These are phyloP conservation scores for Triticum monococcum DNA, from an alignment of 176 grass and related monocot species.

Conservation along the genomic window DNA sequence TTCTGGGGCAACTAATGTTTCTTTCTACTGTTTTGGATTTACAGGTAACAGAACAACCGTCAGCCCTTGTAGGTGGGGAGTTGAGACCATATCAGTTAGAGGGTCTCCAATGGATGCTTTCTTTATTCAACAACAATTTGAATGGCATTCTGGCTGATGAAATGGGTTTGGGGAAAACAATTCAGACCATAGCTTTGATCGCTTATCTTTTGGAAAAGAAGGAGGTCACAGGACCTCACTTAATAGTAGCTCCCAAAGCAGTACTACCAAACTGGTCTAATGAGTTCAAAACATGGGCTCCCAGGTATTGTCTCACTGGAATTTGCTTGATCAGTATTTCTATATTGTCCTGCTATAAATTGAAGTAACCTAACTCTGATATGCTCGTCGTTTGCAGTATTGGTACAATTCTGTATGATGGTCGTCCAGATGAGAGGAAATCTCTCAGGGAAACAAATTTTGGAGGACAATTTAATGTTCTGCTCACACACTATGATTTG, in stretches of 20 bases:
- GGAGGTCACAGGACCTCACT: constrained; percentile 80
- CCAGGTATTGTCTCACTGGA: constrained; percentile 54
- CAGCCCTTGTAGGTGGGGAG: constrained; percentile 80
- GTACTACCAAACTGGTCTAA: constrained; percentile 97
- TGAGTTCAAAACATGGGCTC: constrained; percentile 97
- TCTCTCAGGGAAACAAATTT: constrained; percentile 80
- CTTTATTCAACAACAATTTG: constrained; percentile 97
- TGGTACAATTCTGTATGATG: constrained; percentile 88
- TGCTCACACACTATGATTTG: constrained; percentile 98
- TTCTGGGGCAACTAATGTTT: constrained; percentile 31
- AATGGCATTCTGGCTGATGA: constrained; percentile 99
- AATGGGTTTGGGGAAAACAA: constrained; percentile 99
- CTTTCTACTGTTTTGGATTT: constrained; percentile 34
- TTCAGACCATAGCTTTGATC: constrained; percentile 94
- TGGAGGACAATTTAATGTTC: constrained; percentile 78
- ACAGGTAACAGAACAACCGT: constrained; percentile 92
- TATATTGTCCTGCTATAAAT: constrained; percentile 24
- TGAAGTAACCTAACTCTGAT: constrained; percentile 19
- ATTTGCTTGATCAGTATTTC: constrained; percentile 8
- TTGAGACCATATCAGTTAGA: constrained; percentile 92
- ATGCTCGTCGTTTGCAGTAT: constrained; percentile 63
- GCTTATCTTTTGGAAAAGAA: constrained; percentile 97
- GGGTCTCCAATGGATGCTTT: constrained; percentile 99
- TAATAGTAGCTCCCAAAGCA: constrained; percentile 97
- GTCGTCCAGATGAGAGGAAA: constrained; percentile 94